Base-by-base conservation (phyloP, 2,329 filamentous ascomycete species). In the Sclerotinia minor region DNA sequence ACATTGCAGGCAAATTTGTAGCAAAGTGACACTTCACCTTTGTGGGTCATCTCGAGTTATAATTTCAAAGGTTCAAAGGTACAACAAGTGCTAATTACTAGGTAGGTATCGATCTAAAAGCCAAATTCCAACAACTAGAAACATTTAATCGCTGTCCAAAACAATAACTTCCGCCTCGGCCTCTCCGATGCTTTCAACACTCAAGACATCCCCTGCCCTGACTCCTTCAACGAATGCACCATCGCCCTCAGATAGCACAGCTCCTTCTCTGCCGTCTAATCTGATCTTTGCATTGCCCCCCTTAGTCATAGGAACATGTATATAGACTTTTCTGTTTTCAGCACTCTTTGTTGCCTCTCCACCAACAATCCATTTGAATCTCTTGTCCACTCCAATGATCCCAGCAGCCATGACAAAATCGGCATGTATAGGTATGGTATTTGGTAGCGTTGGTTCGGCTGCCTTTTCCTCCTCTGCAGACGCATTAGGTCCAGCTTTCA, bases 361-460 rank as follows among this genome's bases (percentile, higher is more conserved):
- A 15, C 93, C 92, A 26, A 94, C 80, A 11, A 83, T 86, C 85
- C 93, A 95, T 73, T 85, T 84, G 69, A 94, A 94, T 53, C 79
- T 83, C 75, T 83, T 83, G 38, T 84, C 83, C 0, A 90, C 87
- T 9, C 82, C 83, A 67, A 96, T 85, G 67, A 96, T 87, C 8
- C 88, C 89, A 0, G 92, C 92, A 47, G 86, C 87, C 91, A 96
- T 95, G 69, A 90, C 87, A 63, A 96, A 84, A 79, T 96, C 92
- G 15, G 92, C 90, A 76, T 96, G 90, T 67, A 96, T 89, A 9
- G 92, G 91, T 71, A 96, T 96, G 0, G 89, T 89, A n/a, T 81
- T 84, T 1, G 83, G 80, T 26, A 91, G 80, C 2, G 79, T 79
- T 0, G 91, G 87, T 70, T 87, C 83, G 0, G 86, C 89, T 8